phyloP scores from a whole-genome alignment of 2,329 filamentous ascomycete species.

The Thelonectria rubi region DNA sequence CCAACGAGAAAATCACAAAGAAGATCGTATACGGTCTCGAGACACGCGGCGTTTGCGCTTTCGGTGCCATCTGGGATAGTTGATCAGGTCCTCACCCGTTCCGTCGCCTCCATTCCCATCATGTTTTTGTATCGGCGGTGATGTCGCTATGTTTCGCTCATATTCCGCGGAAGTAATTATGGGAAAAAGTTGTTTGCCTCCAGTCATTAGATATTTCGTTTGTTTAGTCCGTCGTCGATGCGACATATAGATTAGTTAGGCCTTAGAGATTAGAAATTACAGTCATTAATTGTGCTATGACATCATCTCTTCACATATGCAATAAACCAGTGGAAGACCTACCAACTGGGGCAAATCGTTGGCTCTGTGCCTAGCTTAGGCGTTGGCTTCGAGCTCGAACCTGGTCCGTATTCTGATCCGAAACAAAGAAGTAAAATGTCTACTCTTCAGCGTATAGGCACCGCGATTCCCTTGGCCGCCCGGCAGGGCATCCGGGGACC shows the following conservation, averaged over 20 bases:
- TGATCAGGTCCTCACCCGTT: conserved; percentile 31
- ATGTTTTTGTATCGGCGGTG: neutral
- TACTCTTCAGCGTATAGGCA: conserved; percentile 26
- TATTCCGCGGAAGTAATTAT: neutral
- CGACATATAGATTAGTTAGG: too few relatives aligned
- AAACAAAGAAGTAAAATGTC: conserved; percentile 33
- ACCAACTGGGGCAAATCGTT: conserved; percentile 6
- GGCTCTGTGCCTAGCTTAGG: conserved; percentile 16
- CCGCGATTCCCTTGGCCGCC: conserved; percentile 9
- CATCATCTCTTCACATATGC: conserved; percentile 4
- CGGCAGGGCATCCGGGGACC: conserved; percentile 6
- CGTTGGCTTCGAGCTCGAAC: conserved; percentile 21
- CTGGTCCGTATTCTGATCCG: conserved; percentile 13
- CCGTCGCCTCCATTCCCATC: neutral
- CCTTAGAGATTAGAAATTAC: neutral
- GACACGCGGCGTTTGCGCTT: conserved; percentile 71
- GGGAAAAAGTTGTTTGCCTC: neutral
- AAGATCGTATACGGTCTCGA: conserved; percentile 76
- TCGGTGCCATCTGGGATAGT: conserved; percentile 77
- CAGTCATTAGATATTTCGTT: neutral
- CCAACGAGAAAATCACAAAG: conserved; percentile 73
- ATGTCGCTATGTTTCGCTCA: neutral
- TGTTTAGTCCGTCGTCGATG: neutral
- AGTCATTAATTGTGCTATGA: too few relatives aligned
- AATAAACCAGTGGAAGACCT: conserved; percentile 11